Percentiles rank a stretch among this genome's conserved stretches.
These are phyloP conservation scores for Elaeagnus macrophylla DNA, from an alignment of 306 rosid species.

Conservation along the genomic window DNA sequence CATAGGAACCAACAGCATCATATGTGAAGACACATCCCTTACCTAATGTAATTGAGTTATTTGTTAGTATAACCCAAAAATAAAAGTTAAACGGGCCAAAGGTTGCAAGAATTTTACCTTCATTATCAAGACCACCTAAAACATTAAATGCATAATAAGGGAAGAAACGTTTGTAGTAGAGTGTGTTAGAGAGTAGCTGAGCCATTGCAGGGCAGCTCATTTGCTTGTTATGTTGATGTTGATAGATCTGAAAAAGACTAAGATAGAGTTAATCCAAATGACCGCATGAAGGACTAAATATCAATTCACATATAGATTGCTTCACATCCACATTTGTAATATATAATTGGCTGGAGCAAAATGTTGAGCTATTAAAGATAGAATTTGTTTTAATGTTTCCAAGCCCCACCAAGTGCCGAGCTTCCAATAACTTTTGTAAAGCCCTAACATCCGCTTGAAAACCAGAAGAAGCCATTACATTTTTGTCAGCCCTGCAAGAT, in stretches of 20 bases:
- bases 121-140: slow-evolving; percentile 88
- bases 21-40: slow-evolving; percentile 99
- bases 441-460: slow-evolving; percentile 99
- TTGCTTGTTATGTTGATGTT: slow-evolving; percentile 95
- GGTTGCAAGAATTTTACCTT: slow-evolving; percentile 49
- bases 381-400: slow-evolving; percentile 1
- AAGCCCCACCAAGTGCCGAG: slow-evolving; percentile 73
- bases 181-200: slow-evolving; percentile 90
- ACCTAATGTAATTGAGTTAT: slow-evolving; percentile 33
- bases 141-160: slow-evolving; percentile 94
- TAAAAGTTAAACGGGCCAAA: slow-evolving; percentile 13
- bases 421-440: slow-evolving; percentile 70
- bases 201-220: slow-evolving; percentile 99
- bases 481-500: slow-evolving; percentile 63
- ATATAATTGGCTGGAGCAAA: not conserved
- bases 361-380: not conserved
- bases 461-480: slow-evolving; percentile 84
- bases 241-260: slow-evolving; percentile 56
- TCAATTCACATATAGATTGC: not conserved
- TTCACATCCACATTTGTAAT: not conserved
- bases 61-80: not conserved
- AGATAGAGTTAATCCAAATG: not conserved
- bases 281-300: not conserved
- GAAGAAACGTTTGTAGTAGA: slow-evolving; percentile 91
- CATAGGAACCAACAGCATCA: slow-evolving; percentile 99